These are phyloP conservation scores for Cinchona pubescens DNA, from an alignment of 257 asterid species.

Conservation along the genomic window DNA sequence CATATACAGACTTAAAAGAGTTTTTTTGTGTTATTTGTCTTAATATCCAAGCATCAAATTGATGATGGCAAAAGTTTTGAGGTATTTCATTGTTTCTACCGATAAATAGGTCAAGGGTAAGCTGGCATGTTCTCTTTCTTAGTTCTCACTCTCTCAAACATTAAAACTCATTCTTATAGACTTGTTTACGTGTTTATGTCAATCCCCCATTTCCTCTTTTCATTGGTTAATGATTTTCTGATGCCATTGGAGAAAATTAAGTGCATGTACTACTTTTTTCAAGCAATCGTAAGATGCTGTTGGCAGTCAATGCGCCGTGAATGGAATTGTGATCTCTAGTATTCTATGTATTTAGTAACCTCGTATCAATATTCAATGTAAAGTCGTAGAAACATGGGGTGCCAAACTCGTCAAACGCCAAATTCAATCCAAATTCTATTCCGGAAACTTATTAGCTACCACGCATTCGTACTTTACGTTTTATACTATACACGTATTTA, in stretches of 20 bases:
- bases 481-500: no score
- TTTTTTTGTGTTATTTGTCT: background rate
- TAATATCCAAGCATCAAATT: background rate
- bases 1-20: no score
- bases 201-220: background rate
- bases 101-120: background rate
- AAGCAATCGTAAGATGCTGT: background rate
- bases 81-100: no score
- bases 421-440: no score
- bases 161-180: background rate
- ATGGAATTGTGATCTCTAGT: no score
- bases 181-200: background rate
- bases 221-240: background rate
- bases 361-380: no score
- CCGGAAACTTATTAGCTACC: no score
- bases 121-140: background rate
- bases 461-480: no score
- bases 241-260: background rate
- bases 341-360: no score
- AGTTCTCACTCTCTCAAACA: background rate
- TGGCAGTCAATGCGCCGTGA: background rate
- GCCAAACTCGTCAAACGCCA: no score
- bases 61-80: background rate
- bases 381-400: no score
- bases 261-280: background rate